Base-by-base conservation (phyloP, 169 alveolate species). In the Neospora caninum region DNA sequence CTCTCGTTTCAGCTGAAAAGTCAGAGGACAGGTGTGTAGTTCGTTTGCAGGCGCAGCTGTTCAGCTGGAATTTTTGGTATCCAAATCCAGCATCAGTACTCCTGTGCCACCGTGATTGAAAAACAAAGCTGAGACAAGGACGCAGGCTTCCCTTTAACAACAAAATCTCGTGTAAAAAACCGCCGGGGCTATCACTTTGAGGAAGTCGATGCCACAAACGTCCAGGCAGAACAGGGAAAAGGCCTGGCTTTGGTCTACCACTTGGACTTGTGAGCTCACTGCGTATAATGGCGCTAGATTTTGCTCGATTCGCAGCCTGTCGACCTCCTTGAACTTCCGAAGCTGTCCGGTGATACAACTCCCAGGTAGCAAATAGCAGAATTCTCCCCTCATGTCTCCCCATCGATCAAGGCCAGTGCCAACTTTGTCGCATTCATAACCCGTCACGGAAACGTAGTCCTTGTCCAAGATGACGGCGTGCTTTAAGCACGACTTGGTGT, bases 291-390 rank as follows among this genome's bases (percentile, higher is more conserved):
- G 89, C 67, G 64, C 89, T n/a, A 82, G 89, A 36, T 36, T 36
- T 31, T 82, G 89, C 67, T 82, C 69, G 41, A 82, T 82, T 13
- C 89, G 89, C 16, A 82, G 89, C 89, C 25, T 82, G 64, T 82
- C 89, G 69, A 82, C 64, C 10, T 82, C 89, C 89, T 82, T 82
- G 89, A 82, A 82, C 36, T 82, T 82, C 67, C 89, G 53, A 27
- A 82, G 89, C 41, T 82, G 89, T 6, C 89, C 41, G 25, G 54
- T 82, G 54, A 82, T 82, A 49, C 89, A 82, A 49, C 69, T 82
- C 38, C 89, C 89, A 1, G 89, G 89, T 42, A 82, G 38, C 89
- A 82, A 29, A 31, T 43, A 0, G 64, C 89, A 82, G 31, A 82
- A 82, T 29, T 82, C 69, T 9, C 89, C 89, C 22, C 67, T 38